Evolutionary conservation across 768 basidiomycete species (phyloP), one percentile per base, ranked within the genome.

Genomic region (Pisolithus orientalis): DNA sequence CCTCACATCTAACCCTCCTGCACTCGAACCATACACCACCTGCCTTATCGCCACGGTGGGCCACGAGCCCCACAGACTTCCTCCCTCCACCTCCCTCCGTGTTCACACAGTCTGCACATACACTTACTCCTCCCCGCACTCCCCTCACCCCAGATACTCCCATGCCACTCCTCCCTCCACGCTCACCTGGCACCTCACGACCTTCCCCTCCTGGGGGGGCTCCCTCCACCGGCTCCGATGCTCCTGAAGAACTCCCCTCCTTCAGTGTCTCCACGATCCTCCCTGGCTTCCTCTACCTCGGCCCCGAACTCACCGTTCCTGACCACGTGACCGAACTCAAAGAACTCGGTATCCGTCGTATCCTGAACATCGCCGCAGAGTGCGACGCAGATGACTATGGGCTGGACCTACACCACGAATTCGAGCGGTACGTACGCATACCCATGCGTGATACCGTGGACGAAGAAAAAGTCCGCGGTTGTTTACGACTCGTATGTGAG

Each of bases 391-490:
- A 93, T 57, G 84, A 92, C 61, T 82, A 84, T 48, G 90, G 87
- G 2, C 69, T 94, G 57, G 69, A 73, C 16, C 61, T 94, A 52
- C 75, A 74, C 44, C 76, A 82, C 50, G 74, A 75, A 10, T 96
- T 98, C 65, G 91, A 93, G 57, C 80, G 80, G 59, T 97, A 97
- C 65, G 71, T 80, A 44, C 86, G 83, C 61, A 87, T 97, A 39
- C 89, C 93, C 7, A 94, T 97, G 90, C 75, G 92, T 56, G 94
- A 98, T 71, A 93, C 85, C 3, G 91, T 98, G 13, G 94, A 97
- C 65, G 95, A 97, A 70, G 89, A 90, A 54, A 87, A 88, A 49
- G 88, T 98, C 38, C 79, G 81, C 5, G 77, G 75, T 47, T 90
- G 90, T 8, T 81, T 98, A 42, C 77, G 83, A 46, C 88, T 94